A percentile compares a stretch with the other conserved stretches of the same genome.
These are phyloP conservation scores for Cordyceps militaris DNA, from an alignment of 2,329 filamentous ascomycete species.

Conservation along the genomic window DNA sequence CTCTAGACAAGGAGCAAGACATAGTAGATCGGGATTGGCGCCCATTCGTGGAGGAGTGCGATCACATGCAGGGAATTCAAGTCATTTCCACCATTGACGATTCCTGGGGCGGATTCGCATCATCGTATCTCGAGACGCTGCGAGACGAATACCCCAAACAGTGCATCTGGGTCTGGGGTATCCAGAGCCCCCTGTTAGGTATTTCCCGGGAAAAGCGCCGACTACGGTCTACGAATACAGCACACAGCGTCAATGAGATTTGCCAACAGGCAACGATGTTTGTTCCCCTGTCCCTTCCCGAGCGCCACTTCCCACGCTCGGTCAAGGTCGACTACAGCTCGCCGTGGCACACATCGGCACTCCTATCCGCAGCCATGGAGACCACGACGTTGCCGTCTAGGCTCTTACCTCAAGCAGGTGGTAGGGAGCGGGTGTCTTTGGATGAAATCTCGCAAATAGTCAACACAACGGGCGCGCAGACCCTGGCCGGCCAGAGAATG, in stretches of 20 bases:
- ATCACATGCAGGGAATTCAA: slow-evolving; percentile 85
- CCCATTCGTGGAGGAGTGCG: slow-evolving; percentile 85
- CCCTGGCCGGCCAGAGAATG: slow-evolving; percentile 68
- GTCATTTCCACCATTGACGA: slow-evolving; percentile 65
- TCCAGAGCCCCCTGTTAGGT: slow-evolving; percentile 55
- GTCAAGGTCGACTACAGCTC: slow-evolving; percentile 56
- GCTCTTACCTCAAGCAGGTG: slow-evolving; percentile 39
- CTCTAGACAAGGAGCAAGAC: slow-evolving; percentile 73
- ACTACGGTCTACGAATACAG: slow-evolving; percentile 64
- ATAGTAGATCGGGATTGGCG: slow-evolving; percentile 85
- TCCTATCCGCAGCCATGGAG: slow-evolving; percentile 72
- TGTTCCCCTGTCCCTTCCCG: slow-evolving; percentile 63
- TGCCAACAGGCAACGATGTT: slow-evolving; percentile 68
- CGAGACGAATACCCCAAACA: slow-evolving; percentile 88
- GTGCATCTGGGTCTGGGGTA: slow-evolving; percentile 78
- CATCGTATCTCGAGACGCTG: slow-evolving; percentile 67
- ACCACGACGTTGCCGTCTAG: slow-evolving; percentile 71
- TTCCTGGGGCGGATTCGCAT: slow-evolving; percentile 73
- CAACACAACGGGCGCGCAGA: slow-evolving; percentile 71
- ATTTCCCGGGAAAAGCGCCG: slow-evolving; percentile 44
- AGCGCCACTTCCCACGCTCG: slow-evolving; percentile 47
- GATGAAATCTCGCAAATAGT: slow-evolving; percentile 58
- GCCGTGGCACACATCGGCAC: slow-evolving; percentile 71
- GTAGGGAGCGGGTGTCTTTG: slow-evolving; percentile 40
- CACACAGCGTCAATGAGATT: slow-evolving; percentile 62